phyloP scores from a whole-genome alignment of 2,329 filamentous ascomycete species.

The Pestalotiopsis sp. region DNA sequence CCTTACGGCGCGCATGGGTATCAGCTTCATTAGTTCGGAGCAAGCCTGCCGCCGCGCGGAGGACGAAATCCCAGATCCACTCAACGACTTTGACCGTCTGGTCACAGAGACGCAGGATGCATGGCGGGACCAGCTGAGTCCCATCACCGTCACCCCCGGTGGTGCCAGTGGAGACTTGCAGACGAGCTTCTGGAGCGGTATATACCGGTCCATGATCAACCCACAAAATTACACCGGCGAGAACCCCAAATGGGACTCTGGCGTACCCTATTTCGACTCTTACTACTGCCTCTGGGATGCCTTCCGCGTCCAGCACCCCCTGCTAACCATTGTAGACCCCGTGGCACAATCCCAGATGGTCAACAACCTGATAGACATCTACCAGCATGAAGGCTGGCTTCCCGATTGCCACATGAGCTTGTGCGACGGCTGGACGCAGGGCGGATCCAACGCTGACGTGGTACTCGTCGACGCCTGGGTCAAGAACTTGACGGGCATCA shows the following conservation, averaged over 20 bases:
- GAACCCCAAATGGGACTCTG: slow-evolving; percentile 63
- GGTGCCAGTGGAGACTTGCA: slow-evolving; percentile 54
- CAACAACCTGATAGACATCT: slow-evolving; percentile 66
- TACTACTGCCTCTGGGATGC: slow-evolving; percentile 63
- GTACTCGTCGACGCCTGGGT: slow-evolving; percentile 64
- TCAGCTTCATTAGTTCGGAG: slow-evolving; percentile 64
- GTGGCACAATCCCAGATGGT: slow-evolving; percentile 62
- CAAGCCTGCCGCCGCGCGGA: slow-evolving; percentile 67
- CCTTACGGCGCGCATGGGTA: slow-evolving; percentile 61
- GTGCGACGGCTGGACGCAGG: slow-evolving; percentile 68
- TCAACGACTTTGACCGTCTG: slow-evolving; percentile 57
- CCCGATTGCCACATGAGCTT: slow-evolving; percentile 72
- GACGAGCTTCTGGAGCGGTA: slow-evolving; percentile 63
- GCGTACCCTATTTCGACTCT: slow-evolving; percentile 67
- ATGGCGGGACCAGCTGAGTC: slow-evolving; percentile 60
- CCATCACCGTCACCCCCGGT: slow-evolving; percentile 51
- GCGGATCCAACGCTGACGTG: slow-evolving; percentile 68
- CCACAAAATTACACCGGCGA: slow-evolving; percentile 70
- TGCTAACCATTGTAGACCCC: slow-evolving; percentile 67
- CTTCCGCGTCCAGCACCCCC: slow-evolving; percentile 63
- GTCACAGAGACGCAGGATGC: slow-evolving; percentile 50
- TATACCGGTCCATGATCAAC: slow-evolving; percentile 63
- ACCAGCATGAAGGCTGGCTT: slow-evolving; percentile 65
- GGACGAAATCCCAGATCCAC: slow-evolving; percentile 62
- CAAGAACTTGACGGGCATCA: slow-evolving; percentile 62